A percentile compares a stretch with the other conserved stretches of the same genome.
Evolutionary conservation across 2,329 filamentous ascomycete genomes (phyloP).

Genomic region (Plectosphaerella cucumerina): DNA sequence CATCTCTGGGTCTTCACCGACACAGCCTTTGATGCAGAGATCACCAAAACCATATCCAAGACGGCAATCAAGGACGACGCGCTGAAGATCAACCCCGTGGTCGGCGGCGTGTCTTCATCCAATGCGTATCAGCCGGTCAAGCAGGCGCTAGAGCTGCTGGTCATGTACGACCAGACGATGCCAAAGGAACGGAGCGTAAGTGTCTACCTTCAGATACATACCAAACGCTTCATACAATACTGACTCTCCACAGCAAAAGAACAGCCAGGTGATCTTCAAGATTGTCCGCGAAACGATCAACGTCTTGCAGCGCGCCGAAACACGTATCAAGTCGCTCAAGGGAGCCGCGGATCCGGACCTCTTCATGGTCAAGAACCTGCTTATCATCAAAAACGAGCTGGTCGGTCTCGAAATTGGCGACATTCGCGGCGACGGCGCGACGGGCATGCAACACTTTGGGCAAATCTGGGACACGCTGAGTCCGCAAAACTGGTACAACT

Average conservation of each 20-base stretch:
- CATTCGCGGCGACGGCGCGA: constrained; percentile 46
- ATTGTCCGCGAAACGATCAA: constrained; percentile 89
- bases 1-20: constrained; percentile 56
- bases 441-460: constrained; percentile 56
- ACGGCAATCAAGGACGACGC: constrained; percentile 40
- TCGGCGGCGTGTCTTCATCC: constrained; percentile 46
- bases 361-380: constrained; percentile 91
- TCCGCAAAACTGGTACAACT: constrained; percentile 53
- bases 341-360: constrained; percentile 70
- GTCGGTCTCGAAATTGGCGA: constrained; percentile 90
- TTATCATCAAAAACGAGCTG: constrained; percentile 93
- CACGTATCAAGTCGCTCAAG: constrained; percentile 60
- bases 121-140: constrained; percentile 57
- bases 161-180: constrained; percentile 61
- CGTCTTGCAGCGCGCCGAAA: constrained; percentile 74
- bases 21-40: constrained; percentile 48
- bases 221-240: neutral
- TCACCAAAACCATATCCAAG: constrained; percentile 49
- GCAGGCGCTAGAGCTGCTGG: constrained; percentile 52
- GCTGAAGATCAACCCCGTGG: constrained; percentile 45
- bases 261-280: constrained; percentile 53
- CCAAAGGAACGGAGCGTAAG: constrained; percentile 59
- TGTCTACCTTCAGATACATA: constrained; percentile 4
- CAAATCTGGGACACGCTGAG: constrained; percentile 63
- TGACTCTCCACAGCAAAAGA: constrained; percentile 33